These are phyloP conservation scores for Trichoderma lentiforme DNA, from an alignment of 2,329 filamentous ascomycete species.

Conservation along the genomic window DNA sequence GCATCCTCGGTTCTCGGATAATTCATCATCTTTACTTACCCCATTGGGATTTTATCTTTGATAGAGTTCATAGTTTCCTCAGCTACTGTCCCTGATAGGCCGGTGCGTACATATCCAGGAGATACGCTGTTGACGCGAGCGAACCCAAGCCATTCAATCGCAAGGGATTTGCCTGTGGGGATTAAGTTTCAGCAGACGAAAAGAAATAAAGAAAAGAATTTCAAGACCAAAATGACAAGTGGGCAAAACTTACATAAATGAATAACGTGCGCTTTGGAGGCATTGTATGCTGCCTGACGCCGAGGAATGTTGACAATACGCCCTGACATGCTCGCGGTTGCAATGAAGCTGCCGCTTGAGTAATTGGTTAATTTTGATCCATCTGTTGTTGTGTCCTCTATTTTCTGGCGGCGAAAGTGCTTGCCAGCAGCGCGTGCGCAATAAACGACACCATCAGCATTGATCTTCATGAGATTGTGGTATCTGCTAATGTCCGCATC, in stretches of 20 bases:
- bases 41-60: slow-evolving; percentile 24
- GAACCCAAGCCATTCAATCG: slow-evolving; percentile 74
- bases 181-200: neutral
- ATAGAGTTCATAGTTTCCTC: slow-evolving; percentile 32
- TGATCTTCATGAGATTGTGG: slow-evolving; percentile 44
- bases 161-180: slow-evolving; percentile 56
- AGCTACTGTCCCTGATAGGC: slow-evolving; percentile 33
- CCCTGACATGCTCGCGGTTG: slow-evolving; percentile 72
- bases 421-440: slow-evolving; percentile 66
- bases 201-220: neutral
- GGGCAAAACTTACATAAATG: slow-evolving; percentile 58
- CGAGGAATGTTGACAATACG: slow-evolving; percentile 77
- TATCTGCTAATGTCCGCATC: slow-evolving; percentile 33
- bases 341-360: neutral
- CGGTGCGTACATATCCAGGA: slow-evolving; percentile 72
- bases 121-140: slow-evolving; percentile 70
- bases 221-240: neutral
- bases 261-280: slow-evolving; percentile 37
- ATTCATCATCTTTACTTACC: neutral
- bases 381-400: slow-evolving; percentile 60
- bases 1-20: neutral
- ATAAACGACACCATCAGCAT: slow-evolving; percentile 75
- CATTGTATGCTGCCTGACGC: slow-evolving; percentile 70
- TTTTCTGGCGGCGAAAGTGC: slow-evolving; percentile 66
- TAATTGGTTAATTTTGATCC: neutral